These are phyloP conservation scores for Citeromyces siamensis DNA, from an alignment of 1,139 yeast species.

Conservation along the genomic window DNA sequence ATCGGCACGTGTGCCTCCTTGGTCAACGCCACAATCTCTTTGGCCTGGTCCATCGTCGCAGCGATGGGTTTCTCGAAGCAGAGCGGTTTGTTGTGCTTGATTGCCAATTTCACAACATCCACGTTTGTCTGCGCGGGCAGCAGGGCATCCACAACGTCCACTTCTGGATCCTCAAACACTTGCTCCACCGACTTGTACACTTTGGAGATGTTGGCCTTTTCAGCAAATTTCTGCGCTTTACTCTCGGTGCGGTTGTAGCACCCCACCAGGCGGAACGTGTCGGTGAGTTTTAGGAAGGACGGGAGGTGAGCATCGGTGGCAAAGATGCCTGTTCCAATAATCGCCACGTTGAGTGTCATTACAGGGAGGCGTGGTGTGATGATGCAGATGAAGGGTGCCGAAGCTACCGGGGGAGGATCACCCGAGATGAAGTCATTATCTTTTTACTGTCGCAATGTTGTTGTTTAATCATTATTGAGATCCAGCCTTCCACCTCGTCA, in stretches of 20 bases:
- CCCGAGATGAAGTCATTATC: too few species aligned
- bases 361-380: not conserved
- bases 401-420: not conserved
- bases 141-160: constrained; percentile 72
- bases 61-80: constrained; percentile 88
- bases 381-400: not conserved
- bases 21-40: constrained; percentile 58
- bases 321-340: constrained; percentile 87
- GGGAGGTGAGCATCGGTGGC: constrained; percentile 82
- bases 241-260: constrained; percentile 73
- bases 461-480: too few species aligned
- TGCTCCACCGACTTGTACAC: constrained; percentile 58
- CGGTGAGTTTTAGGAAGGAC: constrained; percentile 34
- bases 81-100: constrained; percentile 64
- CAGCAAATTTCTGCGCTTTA: constrained; percentile 77
- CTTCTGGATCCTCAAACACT: constrained; percentile 45
- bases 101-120: constrained; percentile 50
- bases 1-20: constrained; percentile 32
- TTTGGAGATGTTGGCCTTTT: constrained; percentile 40
- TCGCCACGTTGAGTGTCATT: constrained; percentile 42
- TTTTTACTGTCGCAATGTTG: too few species aligned
- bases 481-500: too few species aligned
- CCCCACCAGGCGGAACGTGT: constrained; percentile 35
- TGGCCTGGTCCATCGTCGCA: constrained; percentile 69
- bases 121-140: constrained; percentile 77